Evolutionary conservation across 371 early-diverging fungal genomes (phyloP).

Genomic region (Mucor racemosus): DNA sequence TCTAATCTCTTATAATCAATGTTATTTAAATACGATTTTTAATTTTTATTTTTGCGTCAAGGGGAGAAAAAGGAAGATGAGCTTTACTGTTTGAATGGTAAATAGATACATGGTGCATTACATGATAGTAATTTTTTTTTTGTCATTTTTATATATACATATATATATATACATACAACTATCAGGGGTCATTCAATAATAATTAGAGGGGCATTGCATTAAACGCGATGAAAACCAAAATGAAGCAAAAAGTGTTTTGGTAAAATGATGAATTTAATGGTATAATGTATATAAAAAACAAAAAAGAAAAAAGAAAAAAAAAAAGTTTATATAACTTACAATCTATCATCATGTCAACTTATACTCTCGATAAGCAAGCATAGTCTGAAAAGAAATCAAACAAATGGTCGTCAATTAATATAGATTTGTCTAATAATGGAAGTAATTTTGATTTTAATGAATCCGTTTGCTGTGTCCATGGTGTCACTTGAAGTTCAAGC

Average conservation of each 20-base stretch:
- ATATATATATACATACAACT: neutral
- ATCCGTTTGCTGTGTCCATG: constrained; percentile 24
- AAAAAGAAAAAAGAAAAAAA: too few species aligned
- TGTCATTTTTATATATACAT: constrained; percentile 7
- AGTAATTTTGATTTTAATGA: constrained; percentile 19
- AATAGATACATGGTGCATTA: neutral
- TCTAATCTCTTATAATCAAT: neutral
- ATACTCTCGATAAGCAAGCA: constrained; percentile 27
- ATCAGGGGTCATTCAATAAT: constrained; percentile 1
- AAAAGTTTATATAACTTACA: neutral
- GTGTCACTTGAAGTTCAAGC: constrained; percentile 25
- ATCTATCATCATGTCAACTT: neutral
- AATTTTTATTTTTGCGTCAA: neutral
- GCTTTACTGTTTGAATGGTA: neutral
- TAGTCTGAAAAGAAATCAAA: constrained; percentile 30
- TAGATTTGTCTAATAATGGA: constrained; percentile 22
- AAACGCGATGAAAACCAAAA: neutral
- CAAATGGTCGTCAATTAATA: constrained; percentile 22
- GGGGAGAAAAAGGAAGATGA: neutral
- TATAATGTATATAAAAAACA: neutral
- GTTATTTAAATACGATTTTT: neutral
- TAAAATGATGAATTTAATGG: neutral
- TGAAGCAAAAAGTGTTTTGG: neutral
- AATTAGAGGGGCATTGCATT: constrained; percentile 6
- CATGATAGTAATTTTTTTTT: neutral